Conservation (phyloP, 352 stramenopile genomes). For the Phytophthora nicotianae region DNA sequence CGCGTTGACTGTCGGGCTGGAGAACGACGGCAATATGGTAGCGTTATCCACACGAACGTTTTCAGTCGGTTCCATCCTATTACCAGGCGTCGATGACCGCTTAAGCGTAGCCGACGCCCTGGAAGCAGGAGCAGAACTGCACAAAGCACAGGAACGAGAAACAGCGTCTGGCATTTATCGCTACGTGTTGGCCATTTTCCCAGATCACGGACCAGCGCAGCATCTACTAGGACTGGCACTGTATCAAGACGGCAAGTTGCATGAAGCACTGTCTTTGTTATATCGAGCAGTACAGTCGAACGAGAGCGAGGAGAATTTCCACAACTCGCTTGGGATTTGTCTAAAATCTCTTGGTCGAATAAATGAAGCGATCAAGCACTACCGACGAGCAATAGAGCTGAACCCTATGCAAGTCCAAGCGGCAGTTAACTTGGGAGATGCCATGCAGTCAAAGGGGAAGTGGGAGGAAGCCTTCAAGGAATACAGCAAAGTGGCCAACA, state of each 20-base stretch:
- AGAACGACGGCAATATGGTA: conserved; percentile 54
- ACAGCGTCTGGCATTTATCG: conserved; percentile 52
- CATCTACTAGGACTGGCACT: conserved; percentile 57
- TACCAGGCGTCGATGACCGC: conserved; percentile 23
- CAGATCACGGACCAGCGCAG: conserved; percentile 46
- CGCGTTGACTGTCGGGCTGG: conserved; percentile 53
- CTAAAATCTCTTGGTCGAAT: conserved; percentile 43
- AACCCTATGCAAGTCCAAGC: conserved; percentile 48
- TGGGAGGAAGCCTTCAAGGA: conserved; percentile 64
- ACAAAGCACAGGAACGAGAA: conserved; percentile 36
- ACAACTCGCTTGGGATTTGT: conserved; percentile 63
- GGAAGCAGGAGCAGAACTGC: conserved; percentile 41
- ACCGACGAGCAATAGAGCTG: conserved; percentile 54
- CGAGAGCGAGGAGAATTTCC: conserved; percentile 48
- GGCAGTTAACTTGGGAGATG: conserved; percentile 56
- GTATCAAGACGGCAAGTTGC: conserved; percentile 46
- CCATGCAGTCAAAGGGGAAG: conserved; percentile 47
- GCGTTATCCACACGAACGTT: conserved; percentile 71
- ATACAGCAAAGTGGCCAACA: conserved; percentile 51
- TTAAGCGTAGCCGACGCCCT: conserved; percentile 58
- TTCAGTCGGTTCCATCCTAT: conserved; percentile 52
- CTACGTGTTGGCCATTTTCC: conserved; percentile 58
- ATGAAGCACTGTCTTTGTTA: conserved; percentile 42
- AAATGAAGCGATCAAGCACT: conserved; percentile 58
- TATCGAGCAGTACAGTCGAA: conserved; percentile 50